Percentiles rank a stretch among this genome's conserved stretches.
These are phyloP conservation scores for Plectranthus barbatus DNA, from an alignment of 257 asterid genomes.

Conservation along the genomic window DNA sequence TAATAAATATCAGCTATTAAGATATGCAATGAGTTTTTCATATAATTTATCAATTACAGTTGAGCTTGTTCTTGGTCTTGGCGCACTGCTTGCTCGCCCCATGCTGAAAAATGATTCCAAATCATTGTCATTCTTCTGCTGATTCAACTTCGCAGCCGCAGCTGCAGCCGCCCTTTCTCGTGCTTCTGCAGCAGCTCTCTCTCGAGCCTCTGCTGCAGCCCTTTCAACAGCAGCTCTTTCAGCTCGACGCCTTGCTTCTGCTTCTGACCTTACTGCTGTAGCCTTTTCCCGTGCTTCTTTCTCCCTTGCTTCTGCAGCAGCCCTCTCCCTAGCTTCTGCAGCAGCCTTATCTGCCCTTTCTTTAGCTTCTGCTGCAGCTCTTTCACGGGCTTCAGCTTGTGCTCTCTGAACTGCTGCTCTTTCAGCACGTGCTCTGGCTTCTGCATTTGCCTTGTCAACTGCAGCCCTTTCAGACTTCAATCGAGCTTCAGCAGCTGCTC, in stretches of 20 bases:
- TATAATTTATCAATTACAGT: constrained; percentile 44
- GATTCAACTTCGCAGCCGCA: constrained; percentile 61
- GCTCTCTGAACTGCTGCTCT: constrained; percentile 92
- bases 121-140: constrained; percentile 74
- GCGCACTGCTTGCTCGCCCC: constrained; percentile 88
- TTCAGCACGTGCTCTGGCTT: constrained; percentile 80
- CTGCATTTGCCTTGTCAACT: constrained; percentile 66
- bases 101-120: constrained; percentile 79
- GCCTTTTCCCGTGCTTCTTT: constrained; percentile 57
- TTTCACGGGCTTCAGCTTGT: constrained; percentile 94
- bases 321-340: constrained; percentile 77
- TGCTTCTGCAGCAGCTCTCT: constrained; percentile 85
- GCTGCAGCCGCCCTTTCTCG: constrained; percentile 61
- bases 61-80: constrained; percentile 59
- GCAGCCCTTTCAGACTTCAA: constrained; percentile 67
- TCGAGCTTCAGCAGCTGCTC: constrained; percentile 63
- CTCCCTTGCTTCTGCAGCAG: constrained; percentile 46
- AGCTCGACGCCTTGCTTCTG: constrained; percentile 80
- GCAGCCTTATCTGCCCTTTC: constrained; percentile 83
- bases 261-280: constrained; percentile 55
- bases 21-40: constrained; percentile 1
- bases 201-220: constrained; percentile 90
- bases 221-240: constrained; percentile 89
- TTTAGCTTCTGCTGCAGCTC: constrained; percentile 92
- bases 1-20: neutral